Evolutionary conservation across 371 early-diverging fungal species (phyloP).

Genomic region (Mortierella sp.): DNA sequence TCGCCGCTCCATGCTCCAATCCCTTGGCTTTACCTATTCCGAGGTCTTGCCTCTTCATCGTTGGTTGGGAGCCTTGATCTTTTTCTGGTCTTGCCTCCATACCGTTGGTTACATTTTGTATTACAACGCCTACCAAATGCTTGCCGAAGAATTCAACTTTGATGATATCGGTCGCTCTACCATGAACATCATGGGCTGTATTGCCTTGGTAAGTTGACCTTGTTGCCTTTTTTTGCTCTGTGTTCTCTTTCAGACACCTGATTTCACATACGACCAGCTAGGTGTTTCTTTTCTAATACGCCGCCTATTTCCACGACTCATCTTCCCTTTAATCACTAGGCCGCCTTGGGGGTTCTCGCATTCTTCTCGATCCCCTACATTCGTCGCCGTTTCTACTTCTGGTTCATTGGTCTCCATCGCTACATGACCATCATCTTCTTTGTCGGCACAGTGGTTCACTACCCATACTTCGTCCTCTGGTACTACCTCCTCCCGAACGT

Average conservation of each 20-base stretch:
- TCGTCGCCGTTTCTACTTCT: conserved; percentile 41
- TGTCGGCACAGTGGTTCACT: conserved; percentile 41
- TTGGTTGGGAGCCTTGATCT: conserved; percentile 51
- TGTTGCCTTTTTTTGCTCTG: neutral
- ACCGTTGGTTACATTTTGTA: conserved; percentile 42
- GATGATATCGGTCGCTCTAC: conserved; percentile 37
- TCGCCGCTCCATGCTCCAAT: conserved; percentile 57
- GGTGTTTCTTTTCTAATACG: neutral
- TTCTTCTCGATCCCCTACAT: conserved; percentile 41
- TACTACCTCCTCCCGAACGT: conserved; percentile 49
- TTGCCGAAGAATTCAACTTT: conserved; percentile 34
- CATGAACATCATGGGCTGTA: conserved; percentile 54
- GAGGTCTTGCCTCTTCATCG: conserved; percentile 54
- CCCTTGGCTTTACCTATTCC: conserved; percentile 54
- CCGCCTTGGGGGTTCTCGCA: conserved; percentile 39
- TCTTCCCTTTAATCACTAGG: conserved; percentile 12
- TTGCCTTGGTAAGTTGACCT: conserved; percentile 36
- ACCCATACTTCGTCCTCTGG: conserved; percentile 50
- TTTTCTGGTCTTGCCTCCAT: conserved; percentile 45
- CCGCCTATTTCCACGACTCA: no score
- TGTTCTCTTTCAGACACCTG: conserved; percentile 3
- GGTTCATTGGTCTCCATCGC: conserved; percentile 47
- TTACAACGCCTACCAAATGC: conserved; percentile 4
- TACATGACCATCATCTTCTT: conserved; percentile 47
- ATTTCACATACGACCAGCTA: no score